Evolutionary conservation across 805 yeast species (phyloP).

Genomic region (Zygosaccharomyces gambellarensis): DNA sequence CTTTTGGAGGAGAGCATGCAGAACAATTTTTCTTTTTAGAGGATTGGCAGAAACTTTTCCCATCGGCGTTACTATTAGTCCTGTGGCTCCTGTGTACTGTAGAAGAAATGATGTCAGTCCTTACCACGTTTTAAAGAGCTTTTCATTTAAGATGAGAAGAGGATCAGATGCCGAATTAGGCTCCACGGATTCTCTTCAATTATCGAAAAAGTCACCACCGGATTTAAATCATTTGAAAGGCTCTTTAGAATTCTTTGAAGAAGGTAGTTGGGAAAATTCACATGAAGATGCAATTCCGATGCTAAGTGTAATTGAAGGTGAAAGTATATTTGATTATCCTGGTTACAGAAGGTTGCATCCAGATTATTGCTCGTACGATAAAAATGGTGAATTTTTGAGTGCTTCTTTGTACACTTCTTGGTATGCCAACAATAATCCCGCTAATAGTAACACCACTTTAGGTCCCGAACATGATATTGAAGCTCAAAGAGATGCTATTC

Average conservation of each 20-base stretch:
- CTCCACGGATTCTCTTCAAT: neutral
- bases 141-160: conserved; percentile 24
- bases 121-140: conserved; percentile 17
- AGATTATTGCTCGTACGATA: conserved; percentile 30
- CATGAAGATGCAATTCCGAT: conserved; percentile 22
- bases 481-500: neutral
- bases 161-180: neutral
- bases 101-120: conserved; percentile 13
- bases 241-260: conserved; percentile 18
- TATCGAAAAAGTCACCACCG: neutral
- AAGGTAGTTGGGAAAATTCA: conserved; percentile 19
- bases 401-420: conserved; percentile 32
- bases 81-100: conserved; percentile 14
- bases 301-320: conserved; percentile 26
- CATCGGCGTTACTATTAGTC: conserved; percentile 12
- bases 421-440: conserved; percentile 6
- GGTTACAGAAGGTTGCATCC: conserved; percentile 31
- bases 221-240: conserved; percentile 6
- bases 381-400: conserved; percentile 33
- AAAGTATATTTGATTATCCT: conserved; percentile 30
- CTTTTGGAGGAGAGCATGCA: conserved; percentile 34
- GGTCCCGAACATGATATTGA: neutral
- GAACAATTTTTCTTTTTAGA: conserved; percentile 30
- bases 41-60: conserved; percentile 25
- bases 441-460: neutral